Conservation (phyloP, 2,329 filamentous ascomycete genomes). For the Colletotrichum tropicicola region DNA sequence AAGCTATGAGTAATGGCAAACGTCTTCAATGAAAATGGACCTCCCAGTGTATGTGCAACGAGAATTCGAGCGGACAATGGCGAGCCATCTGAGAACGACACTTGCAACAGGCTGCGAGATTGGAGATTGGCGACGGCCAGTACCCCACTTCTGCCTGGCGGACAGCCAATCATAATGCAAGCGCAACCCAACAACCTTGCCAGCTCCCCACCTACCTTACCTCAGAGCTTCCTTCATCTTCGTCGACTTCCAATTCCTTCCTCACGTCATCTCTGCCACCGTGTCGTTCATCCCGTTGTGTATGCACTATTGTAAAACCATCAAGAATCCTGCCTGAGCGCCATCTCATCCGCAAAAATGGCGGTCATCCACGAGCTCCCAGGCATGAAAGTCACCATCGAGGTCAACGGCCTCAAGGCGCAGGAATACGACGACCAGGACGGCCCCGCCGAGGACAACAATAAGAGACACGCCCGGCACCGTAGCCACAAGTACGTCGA, state of each 20-base stretch:
- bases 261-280: too few species aligned
- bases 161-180: not conserved
- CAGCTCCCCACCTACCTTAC: not conserved
- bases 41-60: too few species aligned
- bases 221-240: not conserved
- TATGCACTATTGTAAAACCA: not conserved
- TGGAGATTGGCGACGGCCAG: too few species aligned
- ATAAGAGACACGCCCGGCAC: not conserved
- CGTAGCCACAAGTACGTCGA: slow-evolving; percentile 32
- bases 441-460: not conserved
- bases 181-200: not conserved
- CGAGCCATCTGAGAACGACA: not conserved
- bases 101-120: too few species aligned
- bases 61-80: not conserved
- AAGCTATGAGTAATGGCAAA: too few species aligned
- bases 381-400: slow-evolving; percentile 35
- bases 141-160: not conserved
- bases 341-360: slow-evolving; percentile 29
- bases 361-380: slow-evolving; percentile 34
- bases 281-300: not conserved
- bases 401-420: slow-evolving; percentile 30
- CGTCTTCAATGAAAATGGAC: too few species aligned
- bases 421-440: slow-evolving; percentile 33
- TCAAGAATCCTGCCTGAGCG: not conserved
- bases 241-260: not conserved